Base-by-base conservation (phyloP, 2,329 filamentous ascomycete genomes). In the Dichotomopilus funicola region DNA sequence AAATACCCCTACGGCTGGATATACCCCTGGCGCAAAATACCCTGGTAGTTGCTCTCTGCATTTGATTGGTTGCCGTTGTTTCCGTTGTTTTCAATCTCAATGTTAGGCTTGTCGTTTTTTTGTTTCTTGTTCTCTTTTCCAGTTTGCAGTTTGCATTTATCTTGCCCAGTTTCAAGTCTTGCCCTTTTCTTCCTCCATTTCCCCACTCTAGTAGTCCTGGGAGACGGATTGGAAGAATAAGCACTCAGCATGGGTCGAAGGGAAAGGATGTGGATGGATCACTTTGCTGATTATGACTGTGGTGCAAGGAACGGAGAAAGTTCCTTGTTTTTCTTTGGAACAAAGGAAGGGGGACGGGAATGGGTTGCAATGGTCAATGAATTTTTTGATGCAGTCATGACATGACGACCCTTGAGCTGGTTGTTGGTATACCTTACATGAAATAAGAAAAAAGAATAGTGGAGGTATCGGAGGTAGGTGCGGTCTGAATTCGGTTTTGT, bases 1-100 rank as follows among this genome's bases (percentile, higher is more conserved):
- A 76, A 78, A 79, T 79, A 79, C 76, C 72, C 77, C 74, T 65
- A 69, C 67, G 77, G 78, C 79, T 82, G 79, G 78, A 82, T 82
- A 83, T 82, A 82, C 79, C 80, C 63, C 78, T 81, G 76, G 79
- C 77, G 79, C 75, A 76, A 75, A 73, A 80, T 80, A 78, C 76
- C 76, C 74, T 68, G 72, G 71, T 73, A 72, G 59, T 72, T 63
- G 66, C 68, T 72, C 65, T 72, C 65, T 72, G 72, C 73, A 75
- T 78, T 71, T 68, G 73, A 72, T 77, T 73, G 73, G 72, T 68
- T 71, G 65, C 67, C 63, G 65, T 67, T 66, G 65, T 59, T 70
- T 69, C 66, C 68, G 6, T 63, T 62, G 59, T 38, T 49, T 37
- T 34, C 5, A 31, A 34, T 50, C 11, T 56, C 46, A 33, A 12